phyloP scores from a whole-genome alignment of 2,329 filamentous ascomycete genomes.

The Colletotrichum magnum region DNA sequence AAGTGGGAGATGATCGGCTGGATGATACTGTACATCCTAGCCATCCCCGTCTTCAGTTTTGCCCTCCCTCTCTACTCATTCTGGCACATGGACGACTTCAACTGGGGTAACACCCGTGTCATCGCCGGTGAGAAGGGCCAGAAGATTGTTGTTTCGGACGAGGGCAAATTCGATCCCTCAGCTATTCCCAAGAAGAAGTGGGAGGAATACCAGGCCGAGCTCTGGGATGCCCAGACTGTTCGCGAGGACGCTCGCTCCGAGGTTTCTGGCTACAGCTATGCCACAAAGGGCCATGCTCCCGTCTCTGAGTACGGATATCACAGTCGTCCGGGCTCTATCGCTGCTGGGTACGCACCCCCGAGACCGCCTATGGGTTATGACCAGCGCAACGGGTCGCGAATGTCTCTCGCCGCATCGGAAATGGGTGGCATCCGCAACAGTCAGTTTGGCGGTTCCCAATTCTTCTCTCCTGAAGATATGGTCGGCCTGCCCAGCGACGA shows the following conservation, averaged over 20 bases:
- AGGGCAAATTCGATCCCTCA: conserved; percentile 95
- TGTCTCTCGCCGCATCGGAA: conserved; percentile 86
- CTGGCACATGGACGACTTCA: conserved; percentile 99
- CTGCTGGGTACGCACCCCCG: conserved; percentile 53
- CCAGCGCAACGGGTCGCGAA: conserved; percentile 69
- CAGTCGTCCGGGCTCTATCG: conserved; percentile 70
- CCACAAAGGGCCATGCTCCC: conserved; percentile 78
- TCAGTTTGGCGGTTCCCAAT: conserved; percentile 72
- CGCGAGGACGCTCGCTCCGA: conserved; percentile 87
- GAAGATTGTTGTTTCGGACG: conserved; percentile 93
- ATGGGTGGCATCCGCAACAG: conserved; percentile 72
- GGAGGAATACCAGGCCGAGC: conserved; percentile 98
- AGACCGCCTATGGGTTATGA: conserved; percentile 67
- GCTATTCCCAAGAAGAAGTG: conserved; percentile 98
- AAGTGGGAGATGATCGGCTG: conserved; percentile 99
- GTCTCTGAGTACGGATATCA: conserved; percentile 80
- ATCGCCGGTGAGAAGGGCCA: conserved; percentile 94
- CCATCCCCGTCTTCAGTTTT: conserved; percentile 92
- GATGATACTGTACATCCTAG: conserved; percentile 96
- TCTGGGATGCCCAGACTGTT: conserved; percentile 95
- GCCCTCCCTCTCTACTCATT: conserved; percentile 93
- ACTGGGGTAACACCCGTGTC: conserved; percentile 98
- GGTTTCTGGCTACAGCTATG: conserved; percentile 94
- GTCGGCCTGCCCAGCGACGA: conserved; percentile 88
- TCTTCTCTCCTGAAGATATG: conserved; percentile 76